phyloP scores from a whole-genome alignment of 2,329 filamentous ascomycete species.

The Metarhizium album region DNA sequence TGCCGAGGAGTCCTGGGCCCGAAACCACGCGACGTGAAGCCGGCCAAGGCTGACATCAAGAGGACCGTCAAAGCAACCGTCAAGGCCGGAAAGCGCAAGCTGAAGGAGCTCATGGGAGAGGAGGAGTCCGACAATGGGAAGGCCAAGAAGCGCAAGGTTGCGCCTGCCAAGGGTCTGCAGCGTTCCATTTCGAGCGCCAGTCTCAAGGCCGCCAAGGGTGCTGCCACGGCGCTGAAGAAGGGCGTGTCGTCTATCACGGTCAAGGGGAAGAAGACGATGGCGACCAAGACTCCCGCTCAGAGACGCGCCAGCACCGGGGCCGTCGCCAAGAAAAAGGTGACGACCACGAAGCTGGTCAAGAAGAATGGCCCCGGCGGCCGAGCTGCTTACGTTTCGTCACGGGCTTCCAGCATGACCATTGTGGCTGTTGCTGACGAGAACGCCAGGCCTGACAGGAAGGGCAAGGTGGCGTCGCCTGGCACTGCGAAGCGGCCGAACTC shows the following conservation, averaged over 20 bases:
- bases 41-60: conserved; percentile 33
- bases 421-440: conserved; percentile 7
- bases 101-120: conserved; percentile 39
- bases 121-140: conserved; percentile 30
- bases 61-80: conserved; percentile 27
- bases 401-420: conserved; percentile 11
- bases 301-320: conserved; percentile 15
- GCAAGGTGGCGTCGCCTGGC: background rate
- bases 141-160: conserved; percentile 35
- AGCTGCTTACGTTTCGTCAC: conserved; percentile 6
- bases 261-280: conserved; percentile 16
- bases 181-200: conserved; percentile 23
- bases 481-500: background rate
- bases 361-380: conserved; percentile 7
- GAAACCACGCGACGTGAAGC: conserved; percentile 46
- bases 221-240: conserved; percentile 26
- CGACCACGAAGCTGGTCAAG: conserved; percentile 13
- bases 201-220: conserved; percentile 25
- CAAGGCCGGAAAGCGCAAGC: conserved; percentile 45
- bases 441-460: background rate
- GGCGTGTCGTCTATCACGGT: conserved; percentile 22
- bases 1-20: conserved; percentile 55
- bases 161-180: conserved; percentile 23
- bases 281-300: conserved; percentile 10
- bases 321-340: conserved; percentile 18